Evolutionary conservation across 2,329 filamentous ascomycete genomes (phyloP).

Genomic region (Zymoseptoria tritici): DNA sequence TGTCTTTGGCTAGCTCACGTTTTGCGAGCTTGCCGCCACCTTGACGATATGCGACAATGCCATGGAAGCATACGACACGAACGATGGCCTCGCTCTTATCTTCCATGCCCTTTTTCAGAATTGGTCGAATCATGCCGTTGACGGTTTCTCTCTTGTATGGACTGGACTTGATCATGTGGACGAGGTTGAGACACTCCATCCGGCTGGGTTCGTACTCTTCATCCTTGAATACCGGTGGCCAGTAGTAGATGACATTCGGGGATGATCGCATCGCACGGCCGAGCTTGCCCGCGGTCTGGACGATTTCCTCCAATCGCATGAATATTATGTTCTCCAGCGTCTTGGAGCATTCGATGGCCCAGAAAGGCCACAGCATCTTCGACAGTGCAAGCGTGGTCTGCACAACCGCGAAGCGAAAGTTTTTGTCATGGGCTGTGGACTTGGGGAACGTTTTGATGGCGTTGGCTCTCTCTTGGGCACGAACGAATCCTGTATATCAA

Average conservation of each 20-base stretch:
- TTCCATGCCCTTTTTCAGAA: slow-evolving; percentile 11
- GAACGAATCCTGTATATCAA: slow-evolving; percentile 19
- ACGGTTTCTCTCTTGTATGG: slow-evolving; percentile 17
- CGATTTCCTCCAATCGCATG: slow-evolving; percentile 11
- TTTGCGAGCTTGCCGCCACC: slow-evolving; percentile 20
- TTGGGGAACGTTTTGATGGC: neutral
- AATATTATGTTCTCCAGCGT: neutral
- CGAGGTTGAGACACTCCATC: slow-evolving; percentile 25
- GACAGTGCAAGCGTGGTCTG: slow-evolving; percentile 8
- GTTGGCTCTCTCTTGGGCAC: slow-evolving; percentile 18
- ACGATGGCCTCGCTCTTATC: slow-evolving; percentile 22
- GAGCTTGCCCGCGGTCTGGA: slow-evolving; percentile 15
- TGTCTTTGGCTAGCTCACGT: slow-evolving; percentile 12
- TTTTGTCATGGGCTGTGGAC: neutral
- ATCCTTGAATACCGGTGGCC: slow-evolving; percentile 27
- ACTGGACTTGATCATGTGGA: slow-evolving; percentile 17
- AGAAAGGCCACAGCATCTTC: slow-evolving; percentile 13
- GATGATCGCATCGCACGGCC: slow-evolving; percentile 18
- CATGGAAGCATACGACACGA: slow-evolving; percentile 22
- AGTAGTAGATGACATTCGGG: slow-evolving; percentile 24
- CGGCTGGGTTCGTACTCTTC: slow-evolving; percentile 23
- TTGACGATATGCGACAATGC: slow-evolving; percentile 22
- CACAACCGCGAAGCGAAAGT: neutral
- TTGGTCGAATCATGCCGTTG: slow-evolving; percentile 13
- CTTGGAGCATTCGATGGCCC: neutral